Evolutionary conservation across 352 stramenopile genomes (phyloP), one percentile per base, ranked within the genome.

Genomic region (Blastocystis sp.): DNA sequence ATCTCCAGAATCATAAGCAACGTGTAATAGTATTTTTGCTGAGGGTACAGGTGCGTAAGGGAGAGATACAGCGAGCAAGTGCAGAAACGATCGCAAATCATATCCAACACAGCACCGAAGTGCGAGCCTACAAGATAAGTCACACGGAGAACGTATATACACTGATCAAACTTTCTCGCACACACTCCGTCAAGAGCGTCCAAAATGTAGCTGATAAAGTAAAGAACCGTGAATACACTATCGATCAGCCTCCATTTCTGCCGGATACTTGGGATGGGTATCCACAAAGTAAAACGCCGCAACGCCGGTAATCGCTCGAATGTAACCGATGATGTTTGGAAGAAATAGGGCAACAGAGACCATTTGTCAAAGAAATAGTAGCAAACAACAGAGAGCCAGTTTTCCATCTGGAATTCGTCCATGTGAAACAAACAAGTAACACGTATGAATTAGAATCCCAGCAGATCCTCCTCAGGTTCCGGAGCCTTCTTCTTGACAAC

Each of bases 121-220:
- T 85, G 75, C 4, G 75, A 85, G 48, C 75, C 75, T 85, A 57
- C 21, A 51, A 7, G n/a, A 54, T 14, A 85, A 14, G 8, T 34
- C 29, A 65, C 6, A 75, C 9, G 9, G 8, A 75, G 7, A 51
- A 72, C 14, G 11, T 21, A 36, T 1, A 36, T 40, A 85, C 75
- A 85, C 48, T 85, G 53, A 11, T 75, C 36, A 21, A 85, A 54
- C 6, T 36, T 53, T 61, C 75, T 72, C n/a, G 75, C 75, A 54
- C 48, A 56, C 4, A 76, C 63, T 72, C 75, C 75, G 42, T 85
- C 75, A 6, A 49, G 27, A 21, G 75, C 75, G 51, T 85, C 75
- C n/a, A 76, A 21, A 61, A 85, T 72, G 40, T 85, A 85, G 53
- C 75, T 85, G 16, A 85, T 44, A 61, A 85, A 85, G 38, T 85